Percentiles rank a stretch among this genome's conserved stretches.
Evolutionary conservation across 495 filamentous ascomycete genomes (phyloP).

Genomic region (Bacidia rubella): DNA sequence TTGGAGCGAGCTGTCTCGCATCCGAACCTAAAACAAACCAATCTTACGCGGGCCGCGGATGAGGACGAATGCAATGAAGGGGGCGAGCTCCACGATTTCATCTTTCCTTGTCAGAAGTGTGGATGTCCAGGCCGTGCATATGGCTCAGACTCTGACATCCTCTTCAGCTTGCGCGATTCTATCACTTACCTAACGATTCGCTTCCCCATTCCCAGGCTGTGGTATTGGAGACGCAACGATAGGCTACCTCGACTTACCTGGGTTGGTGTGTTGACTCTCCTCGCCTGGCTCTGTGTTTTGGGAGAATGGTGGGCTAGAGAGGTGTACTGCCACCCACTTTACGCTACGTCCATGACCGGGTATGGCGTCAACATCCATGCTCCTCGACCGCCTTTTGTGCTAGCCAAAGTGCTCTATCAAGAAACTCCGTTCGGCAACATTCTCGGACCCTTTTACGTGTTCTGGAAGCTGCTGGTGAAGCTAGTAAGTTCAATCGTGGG

Average conservation of each 20-base stretch:
- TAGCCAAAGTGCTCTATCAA: constrained; percentile 35
- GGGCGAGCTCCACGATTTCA: constrained; percentile 19
- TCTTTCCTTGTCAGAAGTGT: constrained; percentile 22
- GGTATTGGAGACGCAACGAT: constrained; percentile 30
- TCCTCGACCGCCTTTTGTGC: constrained; percentile 32
- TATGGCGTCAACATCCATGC: constrained; percentile 35
- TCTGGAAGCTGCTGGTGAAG: neutral
- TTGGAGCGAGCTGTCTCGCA: constrained; percentile 48
- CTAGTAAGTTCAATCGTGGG: constrained; percentile 2
- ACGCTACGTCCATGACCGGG: constrained; percentile 30
- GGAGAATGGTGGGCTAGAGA: constrained; percentile 37
- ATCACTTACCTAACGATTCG: constrained; percentile 29
- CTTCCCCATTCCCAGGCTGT: constrained; percentile 47
- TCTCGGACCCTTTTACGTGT: neutral
- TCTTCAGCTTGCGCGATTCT: neutral
- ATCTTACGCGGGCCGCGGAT: neutral
- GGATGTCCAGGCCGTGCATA: constrained; percentile 10
- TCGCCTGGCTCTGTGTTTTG: constrained; percentile 40
- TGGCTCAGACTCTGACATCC: neutral
- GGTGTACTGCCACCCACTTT: constrained; percentile 43
- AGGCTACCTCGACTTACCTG: constrained; percentile 38
- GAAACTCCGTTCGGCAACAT: constrained; percentile 6
- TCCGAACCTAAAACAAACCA: constrained; percentile 10
- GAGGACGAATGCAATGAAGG: constrained; percentile 14
- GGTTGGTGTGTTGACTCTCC: constrained; percentile 37